phyloP scores from a whole-genome alignment of 108 stramenopile species.

The Skeletonema tropicum region DNA sequence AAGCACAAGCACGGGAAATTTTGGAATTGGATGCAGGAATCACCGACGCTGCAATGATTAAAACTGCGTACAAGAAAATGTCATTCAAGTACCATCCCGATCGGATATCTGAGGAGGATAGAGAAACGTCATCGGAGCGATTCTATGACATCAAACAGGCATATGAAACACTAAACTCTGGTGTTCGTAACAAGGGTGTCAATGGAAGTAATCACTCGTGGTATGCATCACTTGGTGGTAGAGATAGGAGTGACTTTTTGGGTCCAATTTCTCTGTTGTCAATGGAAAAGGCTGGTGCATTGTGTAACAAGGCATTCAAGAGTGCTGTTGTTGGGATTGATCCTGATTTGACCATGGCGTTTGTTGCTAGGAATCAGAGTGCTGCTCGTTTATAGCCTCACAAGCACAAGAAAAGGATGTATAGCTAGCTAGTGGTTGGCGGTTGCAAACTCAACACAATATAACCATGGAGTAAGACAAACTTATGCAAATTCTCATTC shows the following conservation, averaged over 20 bases:
- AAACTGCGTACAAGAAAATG: conserved; percentile 68
- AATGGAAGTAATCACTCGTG: conserved; percentile 52
- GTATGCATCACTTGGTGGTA: conserved; percentile 85
- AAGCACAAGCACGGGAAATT: conserved; percentile 64
- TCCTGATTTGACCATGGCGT: conserved; percentile 69
- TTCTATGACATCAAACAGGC: not conserved
- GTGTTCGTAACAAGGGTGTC: conserved; percentile 33
- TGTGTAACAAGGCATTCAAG: conserved; percentile 52
- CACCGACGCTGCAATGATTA: conserved; percentile 54
- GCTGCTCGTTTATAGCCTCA: conserved; percentile 17
- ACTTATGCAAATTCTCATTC: not conserved
- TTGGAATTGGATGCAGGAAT: conserved; percentile 54
- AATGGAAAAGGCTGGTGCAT: conserved; percentile 54
- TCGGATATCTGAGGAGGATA: conserved; percentile 55
- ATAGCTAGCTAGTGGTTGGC: not conserved
- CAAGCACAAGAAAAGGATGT: not conserved
- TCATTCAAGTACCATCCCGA: conserved; percentile 78
- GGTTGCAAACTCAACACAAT: not conserved
- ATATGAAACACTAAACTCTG: conserved; percentile 34
- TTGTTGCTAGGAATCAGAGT: conserved; percentile 68
- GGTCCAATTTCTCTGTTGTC: conserved; percentile 63
- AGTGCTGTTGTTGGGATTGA: conserved; percentile 67
- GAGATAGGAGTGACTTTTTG: conserved; percentile 66
- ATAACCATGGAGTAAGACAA: not conserved
- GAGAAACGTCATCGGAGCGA: conserved; percentile 9